Evolutionary conservation across 345 rosid genomes (phyloP).

Genomic region (Adansonia digitata): DNA sequence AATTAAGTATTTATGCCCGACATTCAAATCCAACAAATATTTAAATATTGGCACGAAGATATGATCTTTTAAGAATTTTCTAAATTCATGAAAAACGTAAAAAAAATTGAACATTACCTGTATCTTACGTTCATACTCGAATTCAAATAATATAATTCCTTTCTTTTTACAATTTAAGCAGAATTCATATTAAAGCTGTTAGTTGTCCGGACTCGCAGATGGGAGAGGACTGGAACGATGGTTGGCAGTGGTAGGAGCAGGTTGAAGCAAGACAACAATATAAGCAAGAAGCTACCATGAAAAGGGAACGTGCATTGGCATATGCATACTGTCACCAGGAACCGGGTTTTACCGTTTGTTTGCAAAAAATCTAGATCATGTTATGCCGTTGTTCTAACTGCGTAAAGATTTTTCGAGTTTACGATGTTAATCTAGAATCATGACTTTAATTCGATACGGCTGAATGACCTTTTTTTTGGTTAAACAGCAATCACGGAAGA

Average conservation of each 20-base stretch:
- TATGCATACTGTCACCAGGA: slow-evolving; percentile 89
- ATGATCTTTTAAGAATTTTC: too few relatives aligned
- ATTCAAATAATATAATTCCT: too few relatives aligned
- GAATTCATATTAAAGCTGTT: neutral
- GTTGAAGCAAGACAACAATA: slow-evolving; percentile 50
- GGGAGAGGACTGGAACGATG: slow-evolving; percentile 65
- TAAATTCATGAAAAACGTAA: too few relatives aligned
- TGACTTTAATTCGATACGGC: neutral
- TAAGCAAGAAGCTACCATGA: slow-evolving; percentile 74
- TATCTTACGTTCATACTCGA: too few relatives aligned
- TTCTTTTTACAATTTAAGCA: neutral
- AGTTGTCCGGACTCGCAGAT: slow-evolving; percentile 23
- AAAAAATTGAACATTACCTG: too few relatives aligned
- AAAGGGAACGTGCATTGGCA: slow-evolving; percentile 87
- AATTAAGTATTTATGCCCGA: neutral
- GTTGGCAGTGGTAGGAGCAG: slow-evolving; percentile 61
- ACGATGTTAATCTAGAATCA: neutral
- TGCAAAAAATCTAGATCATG: neutral
- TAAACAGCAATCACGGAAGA: slow-evolving; percentile 59
- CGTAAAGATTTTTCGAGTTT: neutral
- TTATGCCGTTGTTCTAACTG: neutral
- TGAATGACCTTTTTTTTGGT: slow-evolving; percentile 7
- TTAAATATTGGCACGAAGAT: too few relatives aligned
- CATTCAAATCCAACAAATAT: too few relatives aligned
- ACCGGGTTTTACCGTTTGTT: neutral